Percentiles rank a stretch among this genome's conserved stretches.
Evolutionary conservation across 176 grass and related monocot species (phyloP).

Genomic region (Tillandsia leiboldiana): DNA sequence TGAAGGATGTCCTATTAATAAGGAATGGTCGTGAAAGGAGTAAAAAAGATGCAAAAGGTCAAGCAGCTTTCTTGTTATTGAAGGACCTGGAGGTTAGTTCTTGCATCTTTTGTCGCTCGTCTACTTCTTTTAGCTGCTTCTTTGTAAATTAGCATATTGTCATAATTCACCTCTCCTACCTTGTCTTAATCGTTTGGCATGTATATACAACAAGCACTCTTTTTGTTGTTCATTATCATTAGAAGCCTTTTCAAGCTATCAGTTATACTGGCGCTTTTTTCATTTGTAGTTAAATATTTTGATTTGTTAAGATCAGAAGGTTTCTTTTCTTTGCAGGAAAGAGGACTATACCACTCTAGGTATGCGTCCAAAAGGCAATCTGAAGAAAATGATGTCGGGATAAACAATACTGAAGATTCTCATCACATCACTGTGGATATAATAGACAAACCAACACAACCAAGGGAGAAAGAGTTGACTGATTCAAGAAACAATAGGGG

Average conservation of each 20-base stretch:
- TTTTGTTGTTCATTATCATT: constrained; percentile 1
- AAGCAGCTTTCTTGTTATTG: constrained; percentile 65
- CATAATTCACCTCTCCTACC: not conserved
- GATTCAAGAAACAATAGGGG: constrained; percentile 1
- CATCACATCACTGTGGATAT: constrained; percentile 29
- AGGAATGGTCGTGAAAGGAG: constrained; percentile 48
- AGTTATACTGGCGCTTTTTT: not conserved
- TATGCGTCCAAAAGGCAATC: constrained; percentile 33
- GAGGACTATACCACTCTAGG: constrained; percentile 39
- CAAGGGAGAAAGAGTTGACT: constrained; percentile 10
- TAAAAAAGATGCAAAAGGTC: constrained; percentile 63
- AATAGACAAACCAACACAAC: constrained; percentile 19
- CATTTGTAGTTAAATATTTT: not conserved
- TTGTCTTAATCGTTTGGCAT: not conserved
- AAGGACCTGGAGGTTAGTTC: constrained; percentile 68
- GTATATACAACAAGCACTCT: not conserved
- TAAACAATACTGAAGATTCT: constrained; percentile 13
- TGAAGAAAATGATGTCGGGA: constrained; percentile 16
- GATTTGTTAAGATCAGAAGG: not conserved
- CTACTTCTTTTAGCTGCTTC: not conserved
- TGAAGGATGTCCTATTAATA: constrained; percentile 49
- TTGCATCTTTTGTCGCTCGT: not conserved
- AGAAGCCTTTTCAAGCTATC: constrained; percentile 9
- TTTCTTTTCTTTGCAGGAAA: constrained; percentile 41
- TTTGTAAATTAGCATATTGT: too few relatives aligned